Conservation (phyloP, 2,329 filamentous ascomycete genomes). For the Diaporthe ampelina region DNA sequence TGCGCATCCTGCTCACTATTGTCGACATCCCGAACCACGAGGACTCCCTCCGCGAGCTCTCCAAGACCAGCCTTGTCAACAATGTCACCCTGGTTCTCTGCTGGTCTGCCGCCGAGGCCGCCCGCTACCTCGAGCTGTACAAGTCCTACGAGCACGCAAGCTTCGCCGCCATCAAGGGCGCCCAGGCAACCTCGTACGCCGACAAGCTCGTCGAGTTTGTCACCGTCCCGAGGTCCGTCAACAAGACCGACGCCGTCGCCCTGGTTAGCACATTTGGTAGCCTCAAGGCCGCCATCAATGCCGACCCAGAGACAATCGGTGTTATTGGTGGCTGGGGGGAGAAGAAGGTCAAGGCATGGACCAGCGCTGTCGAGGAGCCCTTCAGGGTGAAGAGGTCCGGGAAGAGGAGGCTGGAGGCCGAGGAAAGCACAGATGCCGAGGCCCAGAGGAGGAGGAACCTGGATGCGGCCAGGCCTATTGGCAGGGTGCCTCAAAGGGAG, state of each 20-base stretch:
- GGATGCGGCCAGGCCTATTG: conserved; percentile 44
- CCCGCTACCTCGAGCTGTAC: conserved; percentile 93
- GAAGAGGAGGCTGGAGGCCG: conserved; percentile 56
- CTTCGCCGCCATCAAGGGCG: conserved; percentile 85
- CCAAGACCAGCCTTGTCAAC: conserved; percentile 93
- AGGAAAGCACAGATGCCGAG: conserved; percentile 17
- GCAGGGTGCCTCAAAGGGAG: conserved; percentile 41
- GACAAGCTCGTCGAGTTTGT: conserved; percentile 94
- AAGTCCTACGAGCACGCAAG: conserved; percentile 92
- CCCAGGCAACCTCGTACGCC: conserved; percentile 85
- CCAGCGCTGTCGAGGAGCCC: conserved; percentile 83
- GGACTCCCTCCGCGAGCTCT: conserved; percentile 87
- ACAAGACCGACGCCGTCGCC: conserved; percentile 93
- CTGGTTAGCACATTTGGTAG: conserved; percentile 94
- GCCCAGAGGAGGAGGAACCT: conserved; percentile 46
- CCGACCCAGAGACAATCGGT: conserved; percentile 85
- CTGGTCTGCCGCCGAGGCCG: conserved; percentile 95
- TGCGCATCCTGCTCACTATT: conserved; percentile 89
- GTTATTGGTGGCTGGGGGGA: conserved; percentile 94
- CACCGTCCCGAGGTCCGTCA: conserved; percentile 89
- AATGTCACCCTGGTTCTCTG: conserved; percentile 92
- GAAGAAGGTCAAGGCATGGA: conserved; percentile 93
- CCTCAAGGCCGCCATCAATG: conserved; percentile 87
- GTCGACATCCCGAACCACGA: conserved; percentile 97
- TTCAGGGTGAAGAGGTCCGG: conserved; percentile 82